Base-by-base conservation (phyloP, 306 rosid species). In the Pueraria montana region DNA sequence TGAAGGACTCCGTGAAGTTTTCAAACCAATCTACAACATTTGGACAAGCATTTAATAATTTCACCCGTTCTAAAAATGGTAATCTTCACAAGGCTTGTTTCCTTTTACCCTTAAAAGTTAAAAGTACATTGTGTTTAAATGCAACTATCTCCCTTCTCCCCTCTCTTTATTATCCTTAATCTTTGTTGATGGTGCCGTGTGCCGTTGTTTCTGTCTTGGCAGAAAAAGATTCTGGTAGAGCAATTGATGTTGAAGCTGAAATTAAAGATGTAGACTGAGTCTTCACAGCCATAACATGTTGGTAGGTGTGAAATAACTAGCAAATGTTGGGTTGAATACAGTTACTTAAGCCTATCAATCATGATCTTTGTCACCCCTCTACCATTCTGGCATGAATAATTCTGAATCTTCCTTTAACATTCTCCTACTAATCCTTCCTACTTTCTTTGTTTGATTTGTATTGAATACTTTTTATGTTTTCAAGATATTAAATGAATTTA, bases 211-310 rank as follows among this genome's bases (percentile, higher is more conserved):
- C 21, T 55, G n/a, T 66, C n/a, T 11, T 82, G 80, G 24, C 88
- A 96, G 99, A 88, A 62, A 90, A 91, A 80, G 87, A 91, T 82
- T 89, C 95, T 42, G 74, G 92, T 52, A 82, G 27, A 8, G 90
- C 90, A 40, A 90, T 96, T 73, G 99, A 96, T 82, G 82, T 96
- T 77, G 99, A 96, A 92, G 99, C 98, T 34, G 98, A 96, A 79
- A 72, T 96, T 36, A 92, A 89, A 83, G 99, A 96, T 82, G 99
- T 87, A 58, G 99, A 96, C 63, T 96, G 89, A 92, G 64, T 68
- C 76, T 56, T 58, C 12, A 4, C 40, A 80, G 83, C 86, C 53
- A 34, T 79, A 69, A 12, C 72, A 55, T 14, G 66, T 83, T 71
- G 81, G 89, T 90, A 76, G 67, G 91, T 73, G 16, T 48, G 62